Percentiles rank a stretch among this genome's conserved stretches.
These are phyloP conservation scores for Rubia tinctorum DNA, from an alignment of 305 asterid species.

Conservation along the genomic window DNA sequence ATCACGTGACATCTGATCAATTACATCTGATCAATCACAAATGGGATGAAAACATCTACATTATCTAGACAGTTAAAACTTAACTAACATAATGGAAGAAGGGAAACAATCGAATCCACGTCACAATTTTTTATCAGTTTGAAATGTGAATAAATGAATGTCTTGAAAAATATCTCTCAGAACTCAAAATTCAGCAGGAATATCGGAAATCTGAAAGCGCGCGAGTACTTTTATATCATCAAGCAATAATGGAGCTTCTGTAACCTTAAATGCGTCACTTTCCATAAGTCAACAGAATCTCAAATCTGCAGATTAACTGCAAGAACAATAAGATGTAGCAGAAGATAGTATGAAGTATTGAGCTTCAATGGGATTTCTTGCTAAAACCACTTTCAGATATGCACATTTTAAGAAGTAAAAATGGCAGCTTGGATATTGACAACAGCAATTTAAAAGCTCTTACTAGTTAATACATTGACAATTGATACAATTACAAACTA, in stretches of 20 bases:
- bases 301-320: slow-evolving; percentile 14
- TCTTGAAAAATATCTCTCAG: not conserved
- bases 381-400: too few relatives aligned
- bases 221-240: slow-evolving; percentile 53
- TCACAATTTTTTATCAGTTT: not conserved
- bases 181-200: not conserved
- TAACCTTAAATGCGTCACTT: slow-evolving; percentile 37
- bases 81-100: not conserved
- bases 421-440: not conserved
- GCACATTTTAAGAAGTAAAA: not conserved
- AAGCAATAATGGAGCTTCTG: slow-evolving; percentile 43
- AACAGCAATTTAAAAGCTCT: not conserved
- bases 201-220: not conserved
- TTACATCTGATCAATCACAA: not conserved
- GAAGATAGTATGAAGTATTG: not conserved
- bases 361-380: not conserved
- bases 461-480: not conserved
- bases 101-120: not conserved
- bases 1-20: not conserved
- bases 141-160: not conserved
- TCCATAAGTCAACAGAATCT: slow-evolving; percentile 42
- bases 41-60: not conserved
- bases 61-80: not conserved
- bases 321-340: not conserved
- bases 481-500: not conserved